Percentiles rank a stretch among this genome's conserved stretches.
Conservation (phyloP, 163 green algal genomes). For the Chlorella variabilis region DNA sequence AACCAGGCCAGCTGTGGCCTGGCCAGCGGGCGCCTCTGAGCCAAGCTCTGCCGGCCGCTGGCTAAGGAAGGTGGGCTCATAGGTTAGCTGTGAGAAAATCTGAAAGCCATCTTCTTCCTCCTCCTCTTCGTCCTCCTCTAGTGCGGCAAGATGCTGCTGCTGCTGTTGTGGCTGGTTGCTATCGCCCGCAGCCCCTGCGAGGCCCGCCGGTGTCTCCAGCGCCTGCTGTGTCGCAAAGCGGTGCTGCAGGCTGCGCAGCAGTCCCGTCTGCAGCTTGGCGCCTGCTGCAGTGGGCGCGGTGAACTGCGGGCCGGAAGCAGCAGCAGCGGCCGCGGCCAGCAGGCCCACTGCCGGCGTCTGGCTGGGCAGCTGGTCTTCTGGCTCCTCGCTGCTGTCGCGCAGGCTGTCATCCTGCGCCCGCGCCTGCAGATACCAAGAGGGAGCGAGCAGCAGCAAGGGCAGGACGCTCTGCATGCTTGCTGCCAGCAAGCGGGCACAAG, state of each 20-base stretch:
- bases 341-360: conserved; percentile 15
- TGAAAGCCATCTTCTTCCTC: conserved; percentile 32
- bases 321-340: not conserved
- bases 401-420: not conserved
- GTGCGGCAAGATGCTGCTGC: not conserved
- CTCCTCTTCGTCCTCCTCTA: not conserved
- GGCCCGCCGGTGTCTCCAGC: conserved; percentile 33
- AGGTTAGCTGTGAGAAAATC: conserved; percentile 34
- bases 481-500: not conserved
- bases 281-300: conserved; percentile 11
- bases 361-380: conserved; percentile 23
- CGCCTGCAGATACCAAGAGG: no score
- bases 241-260: conserved; percentile 48
- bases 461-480: not conserved
- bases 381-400: conserved; percentile 31
- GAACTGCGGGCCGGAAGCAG: not conserved
- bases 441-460: not conserved
- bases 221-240: conserved; percentile 45
- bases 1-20: no score
- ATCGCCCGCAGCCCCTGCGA: not conserved
- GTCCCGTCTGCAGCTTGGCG: conserved; percentile 30
- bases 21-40: not conserved
- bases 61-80: conserved; percentile 33
- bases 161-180: not conserved
- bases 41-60: conserved; percentile 14